Conservation (phyloP, 768 basidiomycete genomes). For the Pholiota conissans region DNA sequence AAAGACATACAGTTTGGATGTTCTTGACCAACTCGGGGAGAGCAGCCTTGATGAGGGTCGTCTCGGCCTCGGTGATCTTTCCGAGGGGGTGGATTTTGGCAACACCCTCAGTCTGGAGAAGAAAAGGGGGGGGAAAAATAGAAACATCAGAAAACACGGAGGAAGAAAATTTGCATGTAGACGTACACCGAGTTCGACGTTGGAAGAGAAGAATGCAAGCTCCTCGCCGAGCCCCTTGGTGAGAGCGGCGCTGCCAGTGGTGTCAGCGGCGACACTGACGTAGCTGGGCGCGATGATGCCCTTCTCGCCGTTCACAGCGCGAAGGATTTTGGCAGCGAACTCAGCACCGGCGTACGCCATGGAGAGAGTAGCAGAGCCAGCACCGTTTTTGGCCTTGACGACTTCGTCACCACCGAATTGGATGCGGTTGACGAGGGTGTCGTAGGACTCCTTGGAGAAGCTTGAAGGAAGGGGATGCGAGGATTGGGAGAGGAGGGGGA, state of each 20-base stretch:
- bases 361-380: slow-evolving; percentile 93
- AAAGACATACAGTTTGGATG: slow-evolving; percentile 62
- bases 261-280: slow-evolving; percentile 76
- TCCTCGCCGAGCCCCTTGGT: slow-evolving; percentile 74
- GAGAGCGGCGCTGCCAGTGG: slow-evolving; percentile 69
- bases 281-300: slow-evolving; percentile 84
- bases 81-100: slow-evolving; percentile 84
- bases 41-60: slow-evolving; percentile 74
- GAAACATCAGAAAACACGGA: neutral
- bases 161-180: slow-evolving; percentile 14
- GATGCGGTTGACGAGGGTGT: slow-evolving; percentile 76
- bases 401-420: slow-evolving; percentile 98
- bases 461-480: slow-evolving; percentile 71
- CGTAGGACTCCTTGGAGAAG: slow-evolving; percentile 46
- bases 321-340: slow-evolving; percentile 81
- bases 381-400: slow-evolving; percentile 95
- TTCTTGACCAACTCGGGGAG: slow-evolving; percentile 75
- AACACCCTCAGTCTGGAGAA: slow-evolving; percentile 71
- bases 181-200: slow-evolving; percentile 84
- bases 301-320: slow-evolving; percentile 85
- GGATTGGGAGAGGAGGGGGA: slow-evolving; percentile 91
- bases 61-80: slow-evolving; percentile 67
- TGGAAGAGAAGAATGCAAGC: slow-evolving; percentile 86
- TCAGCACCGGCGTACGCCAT: slow-evolving; percentile 96
- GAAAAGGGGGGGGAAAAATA: slow-evolving; percentile 5